These are phyloP conservation scores for Pseudophaeomoniella oleicola DNA, from an alignment of 2,329 filamentous ascomycete genomes.

Conservation along the genomic window DNA sequence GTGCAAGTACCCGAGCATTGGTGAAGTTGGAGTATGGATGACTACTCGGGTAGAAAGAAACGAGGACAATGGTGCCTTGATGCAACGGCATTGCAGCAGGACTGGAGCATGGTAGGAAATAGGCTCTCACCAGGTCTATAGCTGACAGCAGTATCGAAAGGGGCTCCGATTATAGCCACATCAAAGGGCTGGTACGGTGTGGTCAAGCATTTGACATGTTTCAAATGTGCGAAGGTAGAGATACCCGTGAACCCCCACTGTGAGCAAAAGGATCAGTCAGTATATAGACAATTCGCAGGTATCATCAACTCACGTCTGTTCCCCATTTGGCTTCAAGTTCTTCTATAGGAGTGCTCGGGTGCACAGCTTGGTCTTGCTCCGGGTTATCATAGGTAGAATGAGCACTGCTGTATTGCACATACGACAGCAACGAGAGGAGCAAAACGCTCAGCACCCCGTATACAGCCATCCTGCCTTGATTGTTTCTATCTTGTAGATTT, in stretches of 20 bases:
- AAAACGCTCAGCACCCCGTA: too few relatives aligned
- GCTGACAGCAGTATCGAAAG: conserved; percentile 59
- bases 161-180: conserved; percentile 57
- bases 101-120: background rate
- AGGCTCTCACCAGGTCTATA: conserved; percentile 48
- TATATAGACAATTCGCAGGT: background rate
- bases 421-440: background rate
- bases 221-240: conserved; percentile 58
- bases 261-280: background rate
- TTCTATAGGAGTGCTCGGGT: conserved; percentile 18
- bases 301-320: conserved; percentile 22
- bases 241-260: conserved; percentile 60
- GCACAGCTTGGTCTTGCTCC: conserved; percentile 21
- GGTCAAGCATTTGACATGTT: conserved; percentile 55
- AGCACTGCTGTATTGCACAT: conserved; percentile 6
- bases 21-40: too few relatives aligned
- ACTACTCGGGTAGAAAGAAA: too few relatives aligned
- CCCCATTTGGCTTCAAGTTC: conserved; percentile 33
- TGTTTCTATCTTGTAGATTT: too few relatives aligned
- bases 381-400: conserved; percentile 27
- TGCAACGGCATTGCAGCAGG: background rate
- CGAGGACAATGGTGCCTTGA: too few relatives aligned
- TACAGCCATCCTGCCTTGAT: too few relatives aligned
- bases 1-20: too few relatives aligned
- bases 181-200: conserved; percentile 50